A percentile compares a stretch with the other conserved stretches of the same genome.
Evolutionary conservation across 2,329 filamentous ascomycete species (phyloP).

Genomic region (Colletotrichum siamense): DNA sequence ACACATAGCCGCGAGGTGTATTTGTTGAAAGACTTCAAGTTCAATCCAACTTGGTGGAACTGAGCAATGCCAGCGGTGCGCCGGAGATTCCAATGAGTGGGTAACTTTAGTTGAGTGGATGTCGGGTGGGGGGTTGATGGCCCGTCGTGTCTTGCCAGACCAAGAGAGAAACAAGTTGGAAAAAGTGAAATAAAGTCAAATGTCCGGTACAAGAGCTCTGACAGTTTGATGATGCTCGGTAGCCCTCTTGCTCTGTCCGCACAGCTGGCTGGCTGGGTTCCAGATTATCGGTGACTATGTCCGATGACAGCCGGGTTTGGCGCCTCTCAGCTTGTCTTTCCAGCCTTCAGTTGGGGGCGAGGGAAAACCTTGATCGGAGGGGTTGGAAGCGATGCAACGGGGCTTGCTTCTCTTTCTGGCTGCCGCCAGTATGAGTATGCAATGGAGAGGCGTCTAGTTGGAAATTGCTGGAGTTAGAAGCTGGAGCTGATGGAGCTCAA

Average conservation of each 20-base stretch:
- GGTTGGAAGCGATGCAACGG: not conserved
- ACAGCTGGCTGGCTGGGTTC: not conserved
- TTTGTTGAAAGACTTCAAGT: not conserved
- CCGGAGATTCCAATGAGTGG: constrained; percentile 14
- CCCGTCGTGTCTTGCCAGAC: not conserved
- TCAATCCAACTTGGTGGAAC: not conserved
- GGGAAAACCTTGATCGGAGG: constrained; percentile 11
- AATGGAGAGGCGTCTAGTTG: not conserved
- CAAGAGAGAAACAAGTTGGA: not conserved
- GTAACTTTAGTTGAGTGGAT: constrained; percentile 15
- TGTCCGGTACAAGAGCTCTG: not conserved
- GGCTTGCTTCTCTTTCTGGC: not conserved
- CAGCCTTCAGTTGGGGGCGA: not conserved
- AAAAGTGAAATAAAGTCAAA: not conserved
- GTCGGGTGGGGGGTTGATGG: not conserved
- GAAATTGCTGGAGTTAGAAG: not conserved
- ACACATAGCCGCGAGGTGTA: constrained; percentile 1
- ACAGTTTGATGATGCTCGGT: not conserved
- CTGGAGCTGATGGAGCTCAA: not conserved
- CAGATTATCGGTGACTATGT: not conserved
- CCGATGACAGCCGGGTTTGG: constrained; percentile 7
- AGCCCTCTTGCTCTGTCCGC: not conserved
- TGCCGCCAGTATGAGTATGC: not conserved
- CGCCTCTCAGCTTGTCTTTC: not conserved
- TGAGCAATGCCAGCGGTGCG: constrained; percentile 5